Percentiles rank a stretch among this genome's conserved stretches.
Conservation (phyloP, 768 basidiomycete genomes). For the Lactarius hengduanensis region DNA sequence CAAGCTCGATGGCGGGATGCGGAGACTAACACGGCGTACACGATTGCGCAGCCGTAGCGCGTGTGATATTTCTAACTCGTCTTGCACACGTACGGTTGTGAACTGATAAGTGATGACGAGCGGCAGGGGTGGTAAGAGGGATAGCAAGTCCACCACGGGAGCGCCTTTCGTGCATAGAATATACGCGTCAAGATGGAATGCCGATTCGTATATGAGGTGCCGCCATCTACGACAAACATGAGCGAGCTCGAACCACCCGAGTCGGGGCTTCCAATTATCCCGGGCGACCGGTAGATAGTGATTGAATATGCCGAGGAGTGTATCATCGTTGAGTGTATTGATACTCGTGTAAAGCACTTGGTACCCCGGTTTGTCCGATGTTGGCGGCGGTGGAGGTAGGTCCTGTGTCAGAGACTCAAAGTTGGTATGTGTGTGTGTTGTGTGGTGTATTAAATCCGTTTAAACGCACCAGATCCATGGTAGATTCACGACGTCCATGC, state of each 20-base stretch:
- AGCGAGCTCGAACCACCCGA: not conserved
- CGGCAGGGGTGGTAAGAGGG: slow-evolving; percentile 4
- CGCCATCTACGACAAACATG: not conserved
- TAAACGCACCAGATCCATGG: not conserved
- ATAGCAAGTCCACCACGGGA: not conserved
- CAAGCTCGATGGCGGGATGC: not conserved
- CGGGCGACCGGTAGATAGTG: not conserved
- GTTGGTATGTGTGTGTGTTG: not conserved
- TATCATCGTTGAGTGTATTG: not conserved
- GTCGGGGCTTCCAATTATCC: not conserved
- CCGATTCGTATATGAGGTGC: not conserved
- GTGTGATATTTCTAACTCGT: not conserved
- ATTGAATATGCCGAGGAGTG: not conserved
- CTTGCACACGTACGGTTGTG: not conserved
- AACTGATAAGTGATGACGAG: slow-evolving; percentile 4
- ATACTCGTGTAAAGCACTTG: not conserved
- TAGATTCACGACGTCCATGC: not conserved
- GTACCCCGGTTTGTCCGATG: not conserved
- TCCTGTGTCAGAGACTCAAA: not conserved
- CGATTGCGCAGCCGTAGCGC: not conserved
- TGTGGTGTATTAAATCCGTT: not conserved
- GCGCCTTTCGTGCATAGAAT: not conserved
- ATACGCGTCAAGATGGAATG: not conserved
- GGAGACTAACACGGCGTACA: not conserved
- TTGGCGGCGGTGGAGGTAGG: not conserved